Evolutionary conservation across 768 basidiomycete genomes (phyloP), one percentile per base, ranked within the genome.

Genomic region (Kwoniella pini): DNA sequence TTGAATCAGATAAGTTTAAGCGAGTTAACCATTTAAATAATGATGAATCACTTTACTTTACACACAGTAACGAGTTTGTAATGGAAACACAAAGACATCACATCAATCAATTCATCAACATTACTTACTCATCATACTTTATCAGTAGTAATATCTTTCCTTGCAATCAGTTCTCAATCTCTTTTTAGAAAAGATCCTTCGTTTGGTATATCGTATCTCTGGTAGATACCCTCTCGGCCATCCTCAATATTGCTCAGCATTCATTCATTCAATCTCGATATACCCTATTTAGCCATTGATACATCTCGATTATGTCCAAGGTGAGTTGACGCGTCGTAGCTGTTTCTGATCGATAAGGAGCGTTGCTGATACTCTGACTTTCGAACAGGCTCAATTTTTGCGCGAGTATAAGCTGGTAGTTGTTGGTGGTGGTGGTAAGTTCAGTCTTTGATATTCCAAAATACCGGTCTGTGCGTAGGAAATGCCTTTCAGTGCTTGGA

Each of bases 351-450:
- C n/a, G n/a, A n/a, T n/a, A n/a, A n/a, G n/a, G n/a, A n/a, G n/a
- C n/a, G n/a, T n/a, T n/a, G n/a, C n/a, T n/a, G n/a, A n/a, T n/a
- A n/a, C n/a, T n/a, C n/a, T n/a, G n/a, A n/a, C n/a, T n/a, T n/a
- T n/a, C n/a, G n/a, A n/a, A n/a, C 50, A 80, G 78, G 79, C 78
- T 30, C 79, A 80, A 53, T 80, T 81, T 82, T 81, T 98, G 79
- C 83, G 94, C 72, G 95, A 98, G 79, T 98, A 98, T 82, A 97
- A 97, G 83, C 87, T 97, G 61, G 95, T 98, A 66, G 95, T 98
- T 65, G 95, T 97, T 63, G 95, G 95, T 49, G 95, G 95, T 76
- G 95, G 94, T 85, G 94, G 93, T 89, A 54, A 74, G 54, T 65
- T 13, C 33, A n/a, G 9, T 22, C n/a, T 53, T n/a, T 33, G 45